Evolutionary conservation across 73 alveolate species (phyloP).

Genomic region (Urostyla sp.): DNA sequence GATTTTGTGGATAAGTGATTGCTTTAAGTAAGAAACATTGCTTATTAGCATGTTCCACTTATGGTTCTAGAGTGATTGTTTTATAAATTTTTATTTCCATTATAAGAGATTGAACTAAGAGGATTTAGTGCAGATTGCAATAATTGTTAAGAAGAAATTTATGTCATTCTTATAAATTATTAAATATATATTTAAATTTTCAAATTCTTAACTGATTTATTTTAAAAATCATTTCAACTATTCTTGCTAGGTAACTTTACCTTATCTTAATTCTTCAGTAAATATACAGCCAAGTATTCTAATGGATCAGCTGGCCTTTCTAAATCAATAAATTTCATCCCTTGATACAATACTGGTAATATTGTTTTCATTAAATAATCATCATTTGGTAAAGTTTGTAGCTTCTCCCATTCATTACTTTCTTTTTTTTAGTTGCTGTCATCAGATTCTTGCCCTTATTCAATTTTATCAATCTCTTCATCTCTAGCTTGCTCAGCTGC

Average conservation of each 20-base stretch:
- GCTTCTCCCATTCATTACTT: constrained; percentile 86
- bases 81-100: not conserved
- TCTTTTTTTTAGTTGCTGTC: constrained; percentile 62
- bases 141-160: constrained; percentile 41
- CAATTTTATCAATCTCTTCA: constrained; percentile 75
- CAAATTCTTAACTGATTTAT: no score
- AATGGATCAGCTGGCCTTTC: constrained; percentile 92
- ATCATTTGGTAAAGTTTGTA: constrained; percentile 70
- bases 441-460: constrained; percentile 49
- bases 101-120: constrained; percentile 3
- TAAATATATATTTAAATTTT: no score
- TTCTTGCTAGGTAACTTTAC: constrained; percentile 83
- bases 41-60: constrained; percentile 11
- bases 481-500: constrained; percentile 88
- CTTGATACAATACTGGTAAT: constrained; percentile 85
- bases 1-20: no score
- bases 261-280: constrained; percentile 84
- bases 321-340: constrained; percentile 76
- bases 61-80: constrained; percentile 10
- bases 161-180: no score
- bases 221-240: no score
- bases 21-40: constrained; percentile 3
- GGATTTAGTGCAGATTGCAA: not conserved
- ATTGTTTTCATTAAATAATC: constrained; percentile 85
- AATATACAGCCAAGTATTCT: constrained; percentile 82